Percentiles rank a stretch among this genome's conserved stretches.
Evolutionary conservation across 495 filamentous ascomycete species (phyloP).

Genomic region (Penicillium roqueforti): DNA sequence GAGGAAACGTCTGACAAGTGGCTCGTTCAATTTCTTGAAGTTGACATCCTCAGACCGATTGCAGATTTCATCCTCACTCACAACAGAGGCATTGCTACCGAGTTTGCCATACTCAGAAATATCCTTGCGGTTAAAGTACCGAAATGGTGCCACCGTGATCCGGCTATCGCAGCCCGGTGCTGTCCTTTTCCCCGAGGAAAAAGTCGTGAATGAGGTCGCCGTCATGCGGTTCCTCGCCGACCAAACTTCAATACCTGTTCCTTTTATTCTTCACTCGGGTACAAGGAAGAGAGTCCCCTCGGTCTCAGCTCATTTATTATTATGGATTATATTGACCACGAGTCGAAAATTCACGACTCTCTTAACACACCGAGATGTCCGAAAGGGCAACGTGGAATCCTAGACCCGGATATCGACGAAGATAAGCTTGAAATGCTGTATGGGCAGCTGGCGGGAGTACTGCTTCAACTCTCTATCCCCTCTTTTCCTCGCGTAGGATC

Average conservation of each 20-base stretch:
- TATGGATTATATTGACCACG: too few species aligned
- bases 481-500: conserved; percentile 34
- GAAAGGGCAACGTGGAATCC: neutral
- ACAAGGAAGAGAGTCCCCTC: too few species aligned
- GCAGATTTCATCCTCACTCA: conserved; percentile 13
- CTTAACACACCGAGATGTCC: too few species aligned
- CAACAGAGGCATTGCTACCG: neutral
- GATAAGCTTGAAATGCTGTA: conserved; percentile 30
- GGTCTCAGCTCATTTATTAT: too few species aligned
- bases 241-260: too few species aligned
- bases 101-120: conserved; percentile 11
- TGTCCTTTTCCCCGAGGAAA: conserved; percentile 33
- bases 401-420: conserved; percentile 30
- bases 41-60: conserved; percentile 3
- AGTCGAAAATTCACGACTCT: too few species aligned
- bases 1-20: conserved; percentile 17
- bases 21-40: conserved; percentile 12
- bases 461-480: conserved; percentile 32
- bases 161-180: conserved; percentile 13
- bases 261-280: too few species aligned
- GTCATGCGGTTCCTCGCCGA: too few species aligned
- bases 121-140: conserved; percentile 12
- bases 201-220: conserved; percentile 1
- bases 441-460: conserved; percentile 27
- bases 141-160: conserved; percentile 4